phyloP scores from a whole-genome alignment of 2,329 filamentous ascomycete genomes.

The Conoideocrella luteorostrata region DNA sequence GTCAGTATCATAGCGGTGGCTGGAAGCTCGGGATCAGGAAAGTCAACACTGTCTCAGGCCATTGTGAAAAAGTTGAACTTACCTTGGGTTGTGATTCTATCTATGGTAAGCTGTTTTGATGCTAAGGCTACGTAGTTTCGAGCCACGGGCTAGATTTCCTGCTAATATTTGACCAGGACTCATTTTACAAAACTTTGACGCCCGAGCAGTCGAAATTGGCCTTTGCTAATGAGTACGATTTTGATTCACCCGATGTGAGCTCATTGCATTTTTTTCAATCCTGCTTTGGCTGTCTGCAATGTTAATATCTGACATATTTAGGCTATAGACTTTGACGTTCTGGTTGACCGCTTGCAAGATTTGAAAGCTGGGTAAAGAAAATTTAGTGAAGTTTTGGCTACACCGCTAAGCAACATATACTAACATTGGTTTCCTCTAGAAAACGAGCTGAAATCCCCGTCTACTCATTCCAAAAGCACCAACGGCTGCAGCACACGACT shows the following conservation, averaged over 20 bases:
- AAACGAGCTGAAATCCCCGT: conserved; percentile 86
- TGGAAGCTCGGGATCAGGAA: conserved; percentile 88
- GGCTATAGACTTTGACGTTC: conserved; percentile 87
- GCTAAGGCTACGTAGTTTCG: neutral
- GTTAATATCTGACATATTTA: conserved; percentile 19
- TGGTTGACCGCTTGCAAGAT: conserved; percentile 73
- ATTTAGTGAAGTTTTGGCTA: neutral
- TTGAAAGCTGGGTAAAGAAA: conserved; percentile 78
- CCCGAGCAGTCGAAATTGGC: conserved; percentile 72
- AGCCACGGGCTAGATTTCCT: neutral
- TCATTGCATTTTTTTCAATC: no score
- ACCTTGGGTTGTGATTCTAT: conserved; percentile 96
- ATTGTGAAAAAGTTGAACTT: conserved; percentile 86
- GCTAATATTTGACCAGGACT: conserved; percentile 59
- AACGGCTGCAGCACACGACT: conserved; percentile 70
- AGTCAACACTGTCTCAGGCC: conserved; percentile 87
- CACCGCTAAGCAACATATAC: neutral
- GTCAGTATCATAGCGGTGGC: conserved; percentile 95
- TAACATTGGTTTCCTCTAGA: conserved; percentile 33
- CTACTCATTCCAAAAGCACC: conserved; percentile 92
- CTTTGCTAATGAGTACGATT: conserved; percentile 89
- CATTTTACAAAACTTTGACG: conserved; percentile 88
- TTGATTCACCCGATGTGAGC: conserved; percentile 73
- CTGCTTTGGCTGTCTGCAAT: neutral
- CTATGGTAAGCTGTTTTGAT: conserved; percentile 60